Evolutionary conservation across 2,329 filamentous ascomycete species (phyloP).

Genomic region (Aspergillus fumigatus): DNA sequence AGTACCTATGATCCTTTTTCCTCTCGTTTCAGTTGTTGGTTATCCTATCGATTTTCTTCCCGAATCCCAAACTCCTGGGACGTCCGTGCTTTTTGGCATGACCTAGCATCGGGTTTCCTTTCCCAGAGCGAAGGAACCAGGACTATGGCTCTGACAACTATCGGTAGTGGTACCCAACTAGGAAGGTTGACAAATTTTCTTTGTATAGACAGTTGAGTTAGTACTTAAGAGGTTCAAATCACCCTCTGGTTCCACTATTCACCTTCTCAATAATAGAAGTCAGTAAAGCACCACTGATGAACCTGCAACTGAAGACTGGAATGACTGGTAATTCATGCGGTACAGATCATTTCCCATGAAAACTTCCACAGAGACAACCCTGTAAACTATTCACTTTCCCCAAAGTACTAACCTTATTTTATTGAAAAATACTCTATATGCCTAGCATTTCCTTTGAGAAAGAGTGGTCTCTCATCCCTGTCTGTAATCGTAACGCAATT

Average conservation of each 20-base stretch:
- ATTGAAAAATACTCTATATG: neutral
- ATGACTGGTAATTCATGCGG: neutral
- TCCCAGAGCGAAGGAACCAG: neutral
- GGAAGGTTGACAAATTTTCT: neutral
- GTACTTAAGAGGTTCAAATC: neutral
- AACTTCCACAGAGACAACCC: neutral
- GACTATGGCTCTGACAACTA: neutral
- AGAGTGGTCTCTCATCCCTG: neutral
- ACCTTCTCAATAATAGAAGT: neutral
- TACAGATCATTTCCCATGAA: neutral
- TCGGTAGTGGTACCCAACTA: neutral
- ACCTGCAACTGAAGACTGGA: neutral
- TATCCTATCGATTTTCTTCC: neutral
- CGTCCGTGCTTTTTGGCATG: conserved; percentile 14
- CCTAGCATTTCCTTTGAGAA: neutral
- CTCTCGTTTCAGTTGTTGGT: neutral
- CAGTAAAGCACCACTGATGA: neutral
- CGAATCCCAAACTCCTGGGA: conserved; percentile 11
- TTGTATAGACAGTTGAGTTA: neutral
- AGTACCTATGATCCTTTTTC: neutral
- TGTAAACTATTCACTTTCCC: too few species aligned
- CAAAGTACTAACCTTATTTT: too few species aligned
- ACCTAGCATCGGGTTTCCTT: neutral
- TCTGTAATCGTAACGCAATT: neutral
- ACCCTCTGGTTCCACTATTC: neutral